Evolutionary conservation across 1,284 basidiomycete genomes (phyloP), one percentile per base, ranked within the genome.

Genomic region (Tylopilus sp.): DNA sequence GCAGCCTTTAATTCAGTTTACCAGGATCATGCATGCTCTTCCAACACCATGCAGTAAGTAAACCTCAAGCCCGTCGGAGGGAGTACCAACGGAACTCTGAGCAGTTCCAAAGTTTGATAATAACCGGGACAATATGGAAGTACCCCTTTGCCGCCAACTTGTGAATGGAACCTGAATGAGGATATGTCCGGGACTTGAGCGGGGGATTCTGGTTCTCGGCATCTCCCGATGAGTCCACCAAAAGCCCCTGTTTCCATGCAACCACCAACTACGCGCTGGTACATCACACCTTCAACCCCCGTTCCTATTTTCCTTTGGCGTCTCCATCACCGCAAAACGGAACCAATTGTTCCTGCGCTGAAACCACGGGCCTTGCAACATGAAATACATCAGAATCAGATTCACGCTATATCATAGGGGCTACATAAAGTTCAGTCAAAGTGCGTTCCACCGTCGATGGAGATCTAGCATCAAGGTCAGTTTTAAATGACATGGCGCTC

Each of bases 381-480:
- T 49, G 41, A 22, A 49, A 24, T 24, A 3, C n/a, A 49, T 49
- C n/a, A 49, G n/a, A 69, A 54, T 44, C 22, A 22, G 29, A 53
- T 15, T 56, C 38, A 24, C 15, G 29, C 29, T 56, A 38, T 39
- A 56, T 49, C n/a, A 49, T 22, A 41, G 24, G 38, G 26, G 39
- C 24, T 38, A 32, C 39, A 33, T 33, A 22, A 32, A 24, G 15
- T 29, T 61, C 51, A 75, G 39, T 78, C 74, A 57, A 77, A 78
- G 53, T 76, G 8, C 10, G 19, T 64, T 56, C 74, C 74, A 3
- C 77, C 75, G 12, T 75, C 70, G 4, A 78, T 67, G 29, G 66
- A 65, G 52, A 78, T 72, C 75, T 75, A 47, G n/a, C 41, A 51
- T 16, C 10, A 5, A 12, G 16, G 62, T 32, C 39, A 52, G 10